Percentiles rank a stretch among this genome's conserved stretches.
These are phyloP conservation scores for Dioscorea zingiberensis DNA, from an alignment of 106 monocot genomes.

Conservation along the genomic window DNA sequence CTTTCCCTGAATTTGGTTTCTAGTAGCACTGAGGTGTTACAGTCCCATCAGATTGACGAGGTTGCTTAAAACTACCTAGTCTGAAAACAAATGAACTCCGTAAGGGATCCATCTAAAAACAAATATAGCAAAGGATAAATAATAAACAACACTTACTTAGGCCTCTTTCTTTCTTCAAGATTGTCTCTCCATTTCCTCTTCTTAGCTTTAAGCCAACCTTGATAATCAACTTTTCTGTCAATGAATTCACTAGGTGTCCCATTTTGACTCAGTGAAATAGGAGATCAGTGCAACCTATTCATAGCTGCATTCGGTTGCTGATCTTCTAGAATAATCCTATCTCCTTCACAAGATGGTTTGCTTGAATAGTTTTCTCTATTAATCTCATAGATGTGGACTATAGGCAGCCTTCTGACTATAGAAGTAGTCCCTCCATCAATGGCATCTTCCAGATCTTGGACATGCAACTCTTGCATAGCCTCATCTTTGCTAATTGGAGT, in stretches of 20 bases:
- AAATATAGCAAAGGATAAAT: neutral
- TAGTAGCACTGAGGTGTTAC: no score
- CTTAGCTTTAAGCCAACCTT: conserved; percentile 84
- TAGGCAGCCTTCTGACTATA: conserved; percentile 19
- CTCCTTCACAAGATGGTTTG: conserved; percentile 17
- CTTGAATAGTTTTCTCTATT: conserved; percentile 39
- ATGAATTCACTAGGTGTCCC: conserved; percentile 22
- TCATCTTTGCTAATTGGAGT: conserved; percentile 24
- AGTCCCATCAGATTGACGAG: conserved; percentile 19
- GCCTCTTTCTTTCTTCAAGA: conserved; percentile 66
- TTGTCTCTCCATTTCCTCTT: conserved; percentile 90
- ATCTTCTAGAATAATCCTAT: conserved; percentile 2
- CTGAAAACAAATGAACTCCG: conserved; percentile 23
- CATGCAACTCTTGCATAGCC: conserved; percentile 5
- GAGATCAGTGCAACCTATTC: conserved; percentile 9
- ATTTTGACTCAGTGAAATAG: conserved; percentile 25
- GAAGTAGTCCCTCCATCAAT: conserved; percentile 12
- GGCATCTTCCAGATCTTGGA: conserved; percentile 69
- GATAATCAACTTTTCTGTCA: conserved; percentile 72
- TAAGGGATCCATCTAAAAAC: neutral
- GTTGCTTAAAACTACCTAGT: conserved; percentile 18
- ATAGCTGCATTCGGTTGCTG: conserved; percentile 18
- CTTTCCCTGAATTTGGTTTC: no score
- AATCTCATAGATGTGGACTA: conserved; percentile 25
- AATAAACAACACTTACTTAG: conserved; percentile 34